phyloP scores from a whole-genome alignment of 768 basidiomycete genomes.

The Tubosaeta sp. region DNA sequence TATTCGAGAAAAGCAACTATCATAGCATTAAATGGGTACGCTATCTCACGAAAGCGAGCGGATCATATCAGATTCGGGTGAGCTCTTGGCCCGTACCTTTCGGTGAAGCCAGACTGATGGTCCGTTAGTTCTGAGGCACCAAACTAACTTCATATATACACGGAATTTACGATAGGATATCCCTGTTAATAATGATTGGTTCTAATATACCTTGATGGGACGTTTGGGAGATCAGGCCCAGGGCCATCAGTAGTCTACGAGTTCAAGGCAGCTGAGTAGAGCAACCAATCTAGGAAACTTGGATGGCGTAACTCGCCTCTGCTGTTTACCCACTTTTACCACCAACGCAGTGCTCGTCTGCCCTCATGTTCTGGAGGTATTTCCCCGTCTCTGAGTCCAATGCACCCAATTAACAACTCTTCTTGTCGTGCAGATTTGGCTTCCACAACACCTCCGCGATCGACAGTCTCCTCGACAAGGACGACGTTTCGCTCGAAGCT shows the following conservation, averaged over 20 bases:
- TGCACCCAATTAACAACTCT: conserved; percentile 1
- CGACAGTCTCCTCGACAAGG: conserved; percentile 87
- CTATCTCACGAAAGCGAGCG: conserved; percentile 91
- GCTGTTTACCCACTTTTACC: conserved; percentile 3
- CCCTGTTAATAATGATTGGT: conserved; percentile 15
- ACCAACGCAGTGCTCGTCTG: conserved; percentile 18
- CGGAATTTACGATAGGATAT: conserved; percentile 25
- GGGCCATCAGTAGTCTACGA: neutral
- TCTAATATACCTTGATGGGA: conserved; percentile 24
- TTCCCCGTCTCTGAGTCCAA: neutral
- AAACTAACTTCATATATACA: conserved; percentile 16
- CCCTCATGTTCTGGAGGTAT: conserved; percentile 49
- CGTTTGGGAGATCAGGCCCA: conserved; percentile 5
- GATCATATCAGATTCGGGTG: conserved; percentile 91
- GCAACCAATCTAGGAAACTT: conserved; percentile 26
- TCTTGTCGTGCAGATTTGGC: conserved; percentile 60
- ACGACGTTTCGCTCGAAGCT: conserved; percentile 83
- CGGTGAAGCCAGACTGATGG: neutral
- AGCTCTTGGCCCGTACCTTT: conserved; percentile 30
- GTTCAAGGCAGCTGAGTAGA: neutral
- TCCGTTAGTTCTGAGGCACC: conserved; percentile 24
- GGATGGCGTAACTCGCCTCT: conserved; percentile 14
- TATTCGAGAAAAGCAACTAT: conserved; percentile 95
- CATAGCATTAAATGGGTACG: conserved; percentile 95
- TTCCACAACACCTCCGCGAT: conserved; percentile 87